Conservation (phyloP, 2,329 filamentous ascomycete species). For the Aspergillus carbonarius region DNA sequence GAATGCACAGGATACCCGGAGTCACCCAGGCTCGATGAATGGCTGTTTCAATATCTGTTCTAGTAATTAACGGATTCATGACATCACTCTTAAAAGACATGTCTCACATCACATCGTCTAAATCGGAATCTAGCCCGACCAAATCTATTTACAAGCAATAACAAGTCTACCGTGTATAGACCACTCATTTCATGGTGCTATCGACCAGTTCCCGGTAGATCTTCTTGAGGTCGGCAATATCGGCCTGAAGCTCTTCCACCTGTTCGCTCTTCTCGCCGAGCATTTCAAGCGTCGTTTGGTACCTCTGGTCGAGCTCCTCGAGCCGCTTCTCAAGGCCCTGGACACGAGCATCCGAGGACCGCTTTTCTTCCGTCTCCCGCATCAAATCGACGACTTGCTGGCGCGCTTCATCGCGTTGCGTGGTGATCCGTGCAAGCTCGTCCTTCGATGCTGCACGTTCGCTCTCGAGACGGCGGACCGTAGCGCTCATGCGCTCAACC, state of each 20-base stretch:
- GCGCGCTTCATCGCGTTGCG: constrained; percentile 90
- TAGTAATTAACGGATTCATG: constrained; percentile 1
- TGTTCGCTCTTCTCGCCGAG: constrained; percentile 95
- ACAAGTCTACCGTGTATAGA: neutral
- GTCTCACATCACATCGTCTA: constrained; percentile 17
- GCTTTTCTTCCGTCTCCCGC: constrained; percentile 76
- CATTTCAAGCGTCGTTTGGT: constrained; percentile 90
- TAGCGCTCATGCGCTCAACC: constrained; percentile 92
- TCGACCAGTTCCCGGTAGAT: constrained; percentile 95
- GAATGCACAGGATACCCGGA: constrained; percentile 9
- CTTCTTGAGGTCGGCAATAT: constrained; percentile 89
- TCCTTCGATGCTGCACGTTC: constrained; percentile 89
- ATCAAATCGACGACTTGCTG: constrained; percentile 87
- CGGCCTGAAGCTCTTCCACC: constrained; percentile 84
- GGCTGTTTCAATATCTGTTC: neutral
- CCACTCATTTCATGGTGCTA: constrained; percentile 67
- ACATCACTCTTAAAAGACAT: constrained; percentile 4
- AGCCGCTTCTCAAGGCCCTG: constrained; percentile 67
- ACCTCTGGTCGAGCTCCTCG: constrained; percentile 68
- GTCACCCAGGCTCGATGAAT: neutral
- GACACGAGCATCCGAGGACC: constrained; percentile 59
- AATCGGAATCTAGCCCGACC: constrained; percentile 2
- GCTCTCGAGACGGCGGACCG: constrained; percentile 83
- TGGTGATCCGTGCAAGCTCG: constrained; percentile 73
- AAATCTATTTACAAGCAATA: constrained; percentile 9